Base-by-base conservation (phyloP, 2,329 filamentous ascomycete genomes). In the Trichoderma sp. region DNA sequence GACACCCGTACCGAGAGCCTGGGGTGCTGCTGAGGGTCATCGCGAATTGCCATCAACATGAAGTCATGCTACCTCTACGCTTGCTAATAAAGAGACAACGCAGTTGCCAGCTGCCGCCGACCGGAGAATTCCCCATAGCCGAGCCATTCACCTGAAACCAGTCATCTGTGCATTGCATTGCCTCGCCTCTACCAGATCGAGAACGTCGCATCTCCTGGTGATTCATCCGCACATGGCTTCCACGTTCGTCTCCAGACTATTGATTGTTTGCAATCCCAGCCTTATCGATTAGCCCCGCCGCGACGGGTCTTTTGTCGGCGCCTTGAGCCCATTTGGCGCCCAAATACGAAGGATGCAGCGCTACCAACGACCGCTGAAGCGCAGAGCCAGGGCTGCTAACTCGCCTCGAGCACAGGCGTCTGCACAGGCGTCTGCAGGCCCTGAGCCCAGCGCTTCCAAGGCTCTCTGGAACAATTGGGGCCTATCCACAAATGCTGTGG, bases 201-300 rank as follows among this genome's bases (percentile, higher is more conserved):
- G 41, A 33, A 12, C 45, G 16, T 56, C 29, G 50, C 29, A 21
- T 56, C 24, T 31, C 24, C 16, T 35, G 29, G 53, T 71, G 56
- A 63, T 65, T 41, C 71, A 73, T 73, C 59, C 9, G 31, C 71
- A 41, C 71, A 73, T 65, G 71, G 71, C 56, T 45, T 45, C 68
- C 68, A 71, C 68, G 35, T 63, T 71, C 68, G 16, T 12, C 60
- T 73, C 45, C 29, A 53, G 11, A 33, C 60, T 63, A 33, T 11
- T 41, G 45, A 33, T 11, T 29, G 45, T 50, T 31, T 63, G 38
- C 35, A 71, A 38, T 33, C 59, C 27, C 41, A 73, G 59, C 60
- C 71, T 73, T 73, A 73, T 73, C 71, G 71, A 73, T 73, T 64
- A 73, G 35, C 60, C 60, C 71, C 71, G 59, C 71, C 24, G 31